Evolutionary conservation across 2,329 filamentous ascomycete genomes (phyloP), one percentile per base, ranked within the genome.

Genomic region (Claviceps sp.): DNA sequence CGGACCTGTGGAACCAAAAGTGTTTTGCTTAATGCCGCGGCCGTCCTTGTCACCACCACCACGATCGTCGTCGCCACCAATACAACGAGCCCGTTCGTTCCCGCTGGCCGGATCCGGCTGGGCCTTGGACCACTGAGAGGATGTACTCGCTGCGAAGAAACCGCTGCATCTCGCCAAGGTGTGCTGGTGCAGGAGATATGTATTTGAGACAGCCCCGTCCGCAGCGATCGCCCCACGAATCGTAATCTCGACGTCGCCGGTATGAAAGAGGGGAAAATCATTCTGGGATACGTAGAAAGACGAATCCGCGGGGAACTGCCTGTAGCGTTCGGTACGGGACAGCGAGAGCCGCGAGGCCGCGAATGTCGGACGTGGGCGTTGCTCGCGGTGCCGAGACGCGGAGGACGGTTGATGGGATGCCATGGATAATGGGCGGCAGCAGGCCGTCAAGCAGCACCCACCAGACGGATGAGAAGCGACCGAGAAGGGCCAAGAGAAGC

Each of bases 181-280:
- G 62, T 96, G 78, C 54, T 84, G 78, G 70, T 97, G 91, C 52
- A 97, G 76, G 47, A 96, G 75, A 65, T 96, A 97, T 55, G 86
- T 78, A 64, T 88, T 86, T 68, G 93, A 85, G 48, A 58, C 60
- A 43, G 60, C 54, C 51, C 60, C 55, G 51, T 84, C 72, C 14
- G 80, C 76, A 62, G 76, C 60, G 42, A 60, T 54, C 50, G 85
- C 73, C 14, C 80, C 77, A 62, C 76, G 78, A 61, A 96, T 79
- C 52, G 91, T 64, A 56, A 97, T 89, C 69, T 97, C 91, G 62
- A 96, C 88, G 68, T 97, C 90, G 63, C 91, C 91, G 40, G 86
- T 91, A 61, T 90, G 84, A 68, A 96, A 97, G 63, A 94, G 72
- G 22, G 91, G 91, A 60, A 96, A 97, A 65, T 96, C 90, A 65